These are phyloP conservation scores for Pseudofabraea citricarpa DNA, from an alignment of 2,329 filamentous ascomycete species.

Conservation along the genomic window DNA sequence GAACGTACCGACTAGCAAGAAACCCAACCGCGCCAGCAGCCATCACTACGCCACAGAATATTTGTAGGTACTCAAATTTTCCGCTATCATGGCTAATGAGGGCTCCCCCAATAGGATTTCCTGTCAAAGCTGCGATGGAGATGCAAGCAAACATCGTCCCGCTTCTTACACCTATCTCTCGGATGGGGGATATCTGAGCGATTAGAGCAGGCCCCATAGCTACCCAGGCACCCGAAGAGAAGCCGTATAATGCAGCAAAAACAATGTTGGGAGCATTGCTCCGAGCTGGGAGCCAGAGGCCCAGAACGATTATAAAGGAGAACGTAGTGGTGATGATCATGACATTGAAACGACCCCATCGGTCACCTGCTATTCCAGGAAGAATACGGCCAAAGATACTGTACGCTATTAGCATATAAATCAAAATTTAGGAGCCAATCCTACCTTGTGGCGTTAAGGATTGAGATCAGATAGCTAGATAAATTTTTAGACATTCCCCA, in stretches of 20 bases:
- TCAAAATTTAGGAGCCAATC: constrained; percentile 5
- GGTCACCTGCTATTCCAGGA: constrained; percentile 48
- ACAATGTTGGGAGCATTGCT: constrained; percentile 54
- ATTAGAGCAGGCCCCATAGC: constrained; percentile 59
- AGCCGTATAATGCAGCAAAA: constrained; percentile 65
- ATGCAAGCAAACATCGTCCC: constrained; percentile 60
- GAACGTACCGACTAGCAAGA: constrained; percentile 29
- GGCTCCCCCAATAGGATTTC: constrained; percentile 63
- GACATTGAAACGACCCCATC: constrained; percentile 48
- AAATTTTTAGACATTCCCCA: constrained; percentile 43
- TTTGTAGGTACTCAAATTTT: constrained; percentile 45
- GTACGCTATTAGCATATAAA: constrained; percentile 7
- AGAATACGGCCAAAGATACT: constrained; percentile 51
- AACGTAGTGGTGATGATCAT: constrained; percentile 42
- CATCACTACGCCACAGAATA: constrained; percentile 58
- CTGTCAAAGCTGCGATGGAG: constrained; percentile 60
- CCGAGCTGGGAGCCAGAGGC: constrained; percentile 47
- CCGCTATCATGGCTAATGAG: constrained; percentile 48
- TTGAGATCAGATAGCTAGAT: constrained; percentile 46
- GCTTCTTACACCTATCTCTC: constrained; percentile 63
- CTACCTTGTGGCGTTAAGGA: constrained; percentile 45
- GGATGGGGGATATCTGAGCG: constrained; percentile 66
- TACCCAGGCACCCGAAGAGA: constrained; percentile 62
- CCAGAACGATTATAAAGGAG: constrained; percentile 42
- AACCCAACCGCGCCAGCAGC: constrained; percentile 35